Evolutionary conservation across 768 basidiomycete species (phyloP).

Genomic region (Coprinopsis strossmayeri): DNA sequence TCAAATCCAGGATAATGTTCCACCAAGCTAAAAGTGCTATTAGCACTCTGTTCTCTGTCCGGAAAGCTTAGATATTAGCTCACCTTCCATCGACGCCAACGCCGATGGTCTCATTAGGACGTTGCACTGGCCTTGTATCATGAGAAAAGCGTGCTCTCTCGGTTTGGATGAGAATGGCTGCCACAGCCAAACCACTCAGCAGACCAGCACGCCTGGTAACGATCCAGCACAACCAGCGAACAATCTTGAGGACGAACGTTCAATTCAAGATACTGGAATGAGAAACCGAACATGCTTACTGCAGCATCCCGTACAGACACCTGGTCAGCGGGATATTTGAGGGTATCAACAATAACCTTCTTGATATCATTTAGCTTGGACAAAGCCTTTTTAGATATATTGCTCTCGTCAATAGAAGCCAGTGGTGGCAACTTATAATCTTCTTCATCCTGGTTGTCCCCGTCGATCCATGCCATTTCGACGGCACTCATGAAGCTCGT

Average conservation of each 20-base stretch:
- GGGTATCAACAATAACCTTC: slow-evolving; percentile 50
- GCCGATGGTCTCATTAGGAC: slow-evolving; percentile 44
- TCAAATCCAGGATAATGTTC: slow-evolving; percentile 92
- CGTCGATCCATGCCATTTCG: slow-evolving; percentile 72
- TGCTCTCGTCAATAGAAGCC: slow-evolving; percentile 25
- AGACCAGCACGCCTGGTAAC: slow-evolving; percentile 80
- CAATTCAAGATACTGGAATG: not conserved
- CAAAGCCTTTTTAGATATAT: slow-evolving; percentile 23
- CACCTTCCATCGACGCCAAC: slow-evolving; percentile 95
- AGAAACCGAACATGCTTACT: slow-evolving; percentile 23
- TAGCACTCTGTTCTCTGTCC: slow-evolving; percentile 2
- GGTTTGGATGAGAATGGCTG: slow-evolving; percentile 81
- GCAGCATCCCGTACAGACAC: slow-evolving; percentile 55
- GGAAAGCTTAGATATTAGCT: slow-evolving; percentile 12
- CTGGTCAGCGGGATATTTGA: slow-evolving; percentile 51
- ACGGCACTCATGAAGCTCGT: slow-evolving; percentile 86
- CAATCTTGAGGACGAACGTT: slow-evolving; percentile 43
- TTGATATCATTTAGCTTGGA: slow-evolving; percentile 49
- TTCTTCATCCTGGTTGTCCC: slow-evolving; percentile 23
- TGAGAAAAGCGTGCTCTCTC: slow-evolving; percentile 51
- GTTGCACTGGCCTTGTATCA: slow-evolving; percentile 23
- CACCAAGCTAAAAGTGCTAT: slow-evolving; percentile 51
- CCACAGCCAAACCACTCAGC: slow-evolving; percentile 83
- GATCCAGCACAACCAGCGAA: slow-evolving; percentile 72
- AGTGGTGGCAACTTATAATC: slow-evolving; percentile 30